Base-by-base conservation (phyloP, 805 yeast genomes). In the Myxozyma neglecta region DNA sequence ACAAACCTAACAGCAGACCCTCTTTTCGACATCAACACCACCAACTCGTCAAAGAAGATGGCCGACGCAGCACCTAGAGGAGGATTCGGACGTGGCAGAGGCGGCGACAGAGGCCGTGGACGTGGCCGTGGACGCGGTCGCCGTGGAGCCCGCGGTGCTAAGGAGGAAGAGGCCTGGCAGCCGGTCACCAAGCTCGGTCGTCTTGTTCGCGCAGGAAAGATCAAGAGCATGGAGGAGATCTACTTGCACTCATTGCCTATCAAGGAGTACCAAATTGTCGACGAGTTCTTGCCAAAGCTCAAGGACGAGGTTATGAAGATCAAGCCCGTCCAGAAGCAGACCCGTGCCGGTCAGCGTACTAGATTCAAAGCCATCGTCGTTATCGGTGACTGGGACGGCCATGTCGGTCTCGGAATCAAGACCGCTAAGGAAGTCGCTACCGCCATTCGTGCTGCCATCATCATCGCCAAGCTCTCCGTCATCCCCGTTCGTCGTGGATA, bases 321-420 rank as follows among this genome's bases (percentile, higher is more conserved):
- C 85, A 88, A 93, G 85, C 96, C 99, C 73, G 99, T 94, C 75
- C 99, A 94, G 85, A 94, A 94, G 88, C 99, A 94, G 85, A 94
- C 99, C 87, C 87, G 97, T 84, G 99, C 99, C 77, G 99, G 99
- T 91, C 99, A 94, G 87, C 93, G 99, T 88, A 94, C 98, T 84
- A 91, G 99, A 87, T 92, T 94, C 88, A 96, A 96, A 94, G 99
- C 98, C 82, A 96, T 94, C 78, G 98, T 94, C 79, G 91, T 94
- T 78, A 91, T 94, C 80, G 99, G 99, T 86, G 99, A 94, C 86
- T 84, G 92, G 78, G 90, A 91, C 90, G 99, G 99, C 81, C 99
- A 94, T 87, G 97, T 94, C 83, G 99, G 99, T 90, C 88, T 94
- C 80, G 99, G 99, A 85, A 91, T 94, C 85, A 94, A 94, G 91